These are phyloP conservation scores for Camellia granthamiana DNA, from an alignment of 148 eudicot genomes.

Conservation along the genomic window DNA sequence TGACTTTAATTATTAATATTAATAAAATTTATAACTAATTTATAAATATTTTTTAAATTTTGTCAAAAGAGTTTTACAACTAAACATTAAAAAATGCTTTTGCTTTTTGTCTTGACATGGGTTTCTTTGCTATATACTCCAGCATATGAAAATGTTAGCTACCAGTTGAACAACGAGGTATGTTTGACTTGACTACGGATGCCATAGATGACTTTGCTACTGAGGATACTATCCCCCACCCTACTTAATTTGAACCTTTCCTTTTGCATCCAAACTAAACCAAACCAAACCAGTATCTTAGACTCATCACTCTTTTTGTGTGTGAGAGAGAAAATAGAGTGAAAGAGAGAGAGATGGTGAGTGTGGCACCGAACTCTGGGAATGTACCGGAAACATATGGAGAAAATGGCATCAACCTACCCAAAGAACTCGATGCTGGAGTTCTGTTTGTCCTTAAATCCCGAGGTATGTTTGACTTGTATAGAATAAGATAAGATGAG, in stretches of 20 bases:
- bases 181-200: too few species aligned
- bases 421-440: background rate
- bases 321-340: background rate
- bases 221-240: background rate
- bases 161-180: background rate
- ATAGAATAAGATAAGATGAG: background rate
- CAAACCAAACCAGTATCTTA: background rate
- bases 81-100: background rate
- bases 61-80: background rate
- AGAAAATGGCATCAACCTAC: background rate
- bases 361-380: background rate
- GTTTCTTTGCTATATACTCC: background rate
- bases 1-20: background rate
- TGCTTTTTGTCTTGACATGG: background rate
- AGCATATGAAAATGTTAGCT: background rate
- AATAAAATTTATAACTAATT: too few species aligned
- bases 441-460: background rate
- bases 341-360: background rate
- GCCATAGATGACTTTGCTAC: background rate
- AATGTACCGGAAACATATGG: background rate
- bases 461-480: background rate
- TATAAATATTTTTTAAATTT: too few species aligned
- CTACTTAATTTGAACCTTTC: background rate
- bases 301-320: background rate
- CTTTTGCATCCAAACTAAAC: too few species aligned